Evolutionary conservation across 805 yeast species (phyloP).

Genomic region (Metschnikowia drakensbergensis): DNA sequence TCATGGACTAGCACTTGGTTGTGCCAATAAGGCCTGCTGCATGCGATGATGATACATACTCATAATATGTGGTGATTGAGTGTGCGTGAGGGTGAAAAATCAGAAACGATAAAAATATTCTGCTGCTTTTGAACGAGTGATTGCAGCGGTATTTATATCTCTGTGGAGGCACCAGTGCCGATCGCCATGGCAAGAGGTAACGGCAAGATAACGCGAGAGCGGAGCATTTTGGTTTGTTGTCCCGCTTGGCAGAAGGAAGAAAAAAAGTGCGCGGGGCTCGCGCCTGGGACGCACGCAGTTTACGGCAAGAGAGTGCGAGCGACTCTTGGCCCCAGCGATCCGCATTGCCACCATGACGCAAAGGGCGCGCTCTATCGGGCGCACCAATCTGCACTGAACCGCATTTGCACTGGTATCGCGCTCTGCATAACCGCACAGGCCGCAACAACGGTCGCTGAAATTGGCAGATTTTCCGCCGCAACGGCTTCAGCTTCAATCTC

Average conservation of each 20-base stretch:
- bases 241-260: background rate
- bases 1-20: background rate
- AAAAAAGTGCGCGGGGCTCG: constrained; percentile 1
- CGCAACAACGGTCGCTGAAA: too few relatives aligned
- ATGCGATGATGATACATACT: background rate
- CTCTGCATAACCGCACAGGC: too few relatives aligned
- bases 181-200: background rate
- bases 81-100: background rate
- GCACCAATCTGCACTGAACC: background rate
- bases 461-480: too few relatives aligned
- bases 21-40: background rate
- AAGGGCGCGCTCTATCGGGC: background rate
- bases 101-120: background rate
- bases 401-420: too few relatives aligned
- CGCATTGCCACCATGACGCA: background rate
- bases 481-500: too few relatives aligned
- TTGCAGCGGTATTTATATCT: constrained; percentile 2
- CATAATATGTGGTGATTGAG: background rate
- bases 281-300: background rate
- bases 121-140: too few relatives aligned
- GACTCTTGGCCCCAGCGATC: background rate
- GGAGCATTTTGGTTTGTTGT: background rate
- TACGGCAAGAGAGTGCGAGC: constrained; percentile 1
- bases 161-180: background rate
- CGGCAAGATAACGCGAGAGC: constrained; percentile 8